Evolutionary conservation across 23 red algal genomes (phyloP), one percentile per base, ranked within the genome.

Genomic region (Chondrus crispus): DNA sequence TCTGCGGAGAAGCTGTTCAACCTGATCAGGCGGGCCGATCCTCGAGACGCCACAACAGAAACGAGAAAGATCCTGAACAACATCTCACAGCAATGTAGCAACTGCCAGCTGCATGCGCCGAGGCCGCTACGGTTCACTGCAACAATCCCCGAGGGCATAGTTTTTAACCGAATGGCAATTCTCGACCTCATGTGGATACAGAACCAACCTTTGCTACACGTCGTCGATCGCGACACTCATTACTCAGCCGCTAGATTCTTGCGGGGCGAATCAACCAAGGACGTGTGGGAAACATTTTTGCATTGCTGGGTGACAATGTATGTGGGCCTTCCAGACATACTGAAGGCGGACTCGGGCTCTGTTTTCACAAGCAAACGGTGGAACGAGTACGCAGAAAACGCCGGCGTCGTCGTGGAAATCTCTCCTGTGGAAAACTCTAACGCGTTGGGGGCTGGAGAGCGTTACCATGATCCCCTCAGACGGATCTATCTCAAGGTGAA

Each of bases 221-320:
- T 63, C 20, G 81, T 85, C 13, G 81, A 85, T 37, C 16, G 5
- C 39, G 81, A 85, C 3, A 85, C 81, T 16, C 37, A 64, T 20
- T 85, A 51, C 54, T 69, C 54, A 1, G 60, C 35, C 37, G 81
- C 81, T 19, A 14, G 5, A 13, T 85, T 85, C 28, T 1, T 85
- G 12, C 4, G n/a, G 4, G 57, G 40, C 51, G 81, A 85, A 24
- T 68, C 24, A 2, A 7, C 57, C 4, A 57, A 68, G 41, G 62
- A 24, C 28, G 11, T 85, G 16, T 85, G 81, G 81, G 16, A 85
- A 69, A 57, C 50, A 4, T 68, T 85, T 52, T 3, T 85, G 18
- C 2, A 43, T 20, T 85, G 81, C 60, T 85, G 81, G 81, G 9
- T 85, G 18, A 64, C 62, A 16, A 44, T 63, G 3, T 85, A 85